Percentiles rank a stretch among this genome's conserved stretches.
These are phyloP conservation scores for Hydnomerulius pinastri DNA, from an alignment of 768 basidiomycete genomes.

Conservation along the genomic window DNA sequence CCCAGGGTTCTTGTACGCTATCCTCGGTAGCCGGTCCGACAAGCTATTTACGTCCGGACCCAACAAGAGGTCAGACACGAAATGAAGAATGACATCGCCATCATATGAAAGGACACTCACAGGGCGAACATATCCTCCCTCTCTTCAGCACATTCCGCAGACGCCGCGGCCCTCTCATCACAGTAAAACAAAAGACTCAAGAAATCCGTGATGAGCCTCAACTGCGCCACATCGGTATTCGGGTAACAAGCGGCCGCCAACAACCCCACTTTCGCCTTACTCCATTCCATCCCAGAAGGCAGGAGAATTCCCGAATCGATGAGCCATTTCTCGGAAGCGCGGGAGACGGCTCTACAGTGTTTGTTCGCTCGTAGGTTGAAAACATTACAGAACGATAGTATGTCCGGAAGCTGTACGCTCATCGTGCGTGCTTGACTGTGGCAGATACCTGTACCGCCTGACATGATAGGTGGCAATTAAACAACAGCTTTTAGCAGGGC, in stretches of 20 bases:
- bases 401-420: slow-evolving; percentile 34
- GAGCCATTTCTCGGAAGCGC: slow-evolving; percentile 32
- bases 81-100: slow-evolving; percentile 13
- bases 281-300: slow-evolving; percentile 24
- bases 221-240: slow-evolving; percentile 55
- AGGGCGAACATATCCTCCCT: slow-evolving; percentile 14
- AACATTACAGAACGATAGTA: slow-evolving; percentile 21
- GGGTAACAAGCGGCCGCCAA: slow-evolving; percentile 63
- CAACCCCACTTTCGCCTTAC: slow-evolving; percentile 45
- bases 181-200: slow-evolving; percentile 44
- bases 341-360: slow-evolving; percentile 29
- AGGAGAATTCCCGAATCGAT: slow-evolving; percentile 21
- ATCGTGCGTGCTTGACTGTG: slow-evolving; percentile 4
- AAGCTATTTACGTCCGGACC: slow-evolving; percentile 31
- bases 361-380: slow-evolving; percentile 31
- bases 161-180: slow-evolving; percentile 29
- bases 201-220: slow-evolving; percentile 54
- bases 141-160: slow-evolving; percentile 14
- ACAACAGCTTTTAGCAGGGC: background rate
- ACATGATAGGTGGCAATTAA: background rate
- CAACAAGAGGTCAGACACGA: slow-evolving; percentile 6
- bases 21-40: slow-evolving; percentile 37
- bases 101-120: slow-evolving; percentile 21
- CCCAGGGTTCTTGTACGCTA: slow-evolving; percentile 33
- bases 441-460: background rate